Conservation (phyloP, 768 basidiomycete genomes). For the Punctularia strigosozonata region DNA sequence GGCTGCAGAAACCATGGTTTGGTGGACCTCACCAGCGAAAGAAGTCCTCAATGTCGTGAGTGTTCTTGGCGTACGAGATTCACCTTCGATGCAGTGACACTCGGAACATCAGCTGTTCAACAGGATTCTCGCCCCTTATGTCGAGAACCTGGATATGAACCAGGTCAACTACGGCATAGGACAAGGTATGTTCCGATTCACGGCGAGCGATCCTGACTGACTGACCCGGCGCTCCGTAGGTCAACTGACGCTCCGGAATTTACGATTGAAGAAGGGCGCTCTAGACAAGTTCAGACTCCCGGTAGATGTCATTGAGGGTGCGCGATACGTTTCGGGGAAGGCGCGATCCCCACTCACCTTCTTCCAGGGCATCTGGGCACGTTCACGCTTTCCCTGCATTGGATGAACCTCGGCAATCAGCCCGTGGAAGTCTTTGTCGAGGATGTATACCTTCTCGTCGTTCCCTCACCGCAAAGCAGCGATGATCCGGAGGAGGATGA, state of each 20-base stretch:
- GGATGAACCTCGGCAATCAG: constrained; percentile 81
- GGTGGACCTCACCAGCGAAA: constrained; percentile 84
- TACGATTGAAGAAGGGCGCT: constrained; percentile 86
- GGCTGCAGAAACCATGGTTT: constrained; percentile 40
- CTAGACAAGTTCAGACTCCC: constrained; percentile 94
- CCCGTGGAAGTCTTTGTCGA: constrained; percentile 88
- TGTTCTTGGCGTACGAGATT: constrained; percentile 8
- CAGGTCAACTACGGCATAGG: constrained; percentile 91
- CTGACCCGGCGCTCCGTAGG: constrained; percentile 28
- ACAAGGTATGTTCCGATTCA: constrained; percentile 40
- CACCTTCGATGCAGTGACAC: not conserved
- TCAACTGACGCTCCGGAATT: constrained; percentile 63
- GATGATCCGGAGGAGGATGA: constrained; percentile 80
- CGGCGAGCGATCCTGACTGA: constrained; percentile 2
- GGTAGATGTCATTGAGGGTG: constrained; percentile 90
- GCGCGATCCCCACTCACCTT: too few species aligned
- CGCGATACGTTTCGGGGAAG: too few species aligned
- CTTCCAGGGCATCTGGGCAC: constrained; percentile 69
- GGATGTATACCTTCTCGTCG: constrained; percentile 89
- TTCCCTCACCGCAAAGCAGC: constrained; percentile 61
- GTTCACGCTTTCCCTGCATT: constrained; percentile 77
- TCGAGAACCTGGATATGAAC: constrained; percentile 90
- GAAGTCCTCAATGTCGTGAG: constrained; percentile 72
- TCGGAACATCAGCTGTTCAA: constrained; percentile 56
- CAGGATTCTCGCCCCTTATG: constrained; percentile 86